Evolutionary conservation across 305 asterid genomes (phyloP).

Genomic region (Fraxinus platypoda): DNA sequence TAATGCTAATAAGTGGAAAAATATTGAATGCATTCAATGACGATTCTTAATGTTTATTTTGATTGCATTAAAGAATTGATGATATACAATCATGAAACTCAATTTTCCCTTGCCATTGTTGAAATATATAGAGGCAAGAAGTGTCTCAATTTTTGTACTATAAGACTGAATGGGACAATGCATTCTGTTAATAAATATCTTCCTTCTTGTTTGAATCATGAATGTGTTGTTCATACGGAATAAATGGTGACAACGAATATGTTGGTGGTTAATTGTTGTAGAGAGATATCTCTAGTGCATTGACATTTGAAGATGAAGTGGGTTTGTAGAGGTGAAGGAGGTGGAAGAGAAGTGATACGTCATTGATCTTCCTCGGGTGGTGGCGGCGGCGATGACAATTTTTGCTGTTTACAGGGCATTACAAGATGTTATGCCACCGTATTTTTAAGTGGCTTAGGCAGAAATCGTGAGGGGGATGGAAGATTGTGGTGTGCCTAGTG

Average conservation of each 20-base stretch:
- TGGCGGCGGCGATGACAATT: background rate
- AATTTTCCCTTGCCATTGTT: background rate
- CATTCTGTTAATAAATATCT: background rate
- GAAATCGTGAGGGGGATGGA: background rate
- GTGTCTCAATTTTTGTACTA: background rate
- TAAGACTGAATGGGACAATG: background rate
- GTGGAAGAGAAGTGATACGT: background rate
- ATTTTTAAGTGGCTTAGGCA: background rate
- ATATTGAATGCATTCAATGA: background rate
- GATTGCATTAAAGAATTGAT: background rate
- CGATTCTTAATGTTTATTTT: background rate
- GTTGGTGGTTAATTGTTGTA: background rate
- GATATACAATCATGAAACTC: background rate
- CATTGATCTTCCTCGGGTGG: background rate
- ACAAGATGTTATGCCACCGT: background rate
- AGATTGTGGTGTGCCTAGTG: background rate
- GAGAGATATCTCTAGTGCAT: background rate
- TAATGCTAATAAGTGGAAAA: background rate
- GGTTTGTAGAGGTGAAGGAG: background rate
- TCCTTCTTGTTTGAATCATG: background rate
- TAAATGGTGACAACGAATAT: background rate
- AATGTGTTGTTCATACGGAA: background rate
- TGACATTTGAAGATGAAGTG: background rate
- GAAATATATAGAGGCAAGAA: background rate
- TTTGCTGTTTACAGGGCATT: background rate